Conservation (phyloP, 306 rosid species). For the Cucurbita maxima region DNA sequence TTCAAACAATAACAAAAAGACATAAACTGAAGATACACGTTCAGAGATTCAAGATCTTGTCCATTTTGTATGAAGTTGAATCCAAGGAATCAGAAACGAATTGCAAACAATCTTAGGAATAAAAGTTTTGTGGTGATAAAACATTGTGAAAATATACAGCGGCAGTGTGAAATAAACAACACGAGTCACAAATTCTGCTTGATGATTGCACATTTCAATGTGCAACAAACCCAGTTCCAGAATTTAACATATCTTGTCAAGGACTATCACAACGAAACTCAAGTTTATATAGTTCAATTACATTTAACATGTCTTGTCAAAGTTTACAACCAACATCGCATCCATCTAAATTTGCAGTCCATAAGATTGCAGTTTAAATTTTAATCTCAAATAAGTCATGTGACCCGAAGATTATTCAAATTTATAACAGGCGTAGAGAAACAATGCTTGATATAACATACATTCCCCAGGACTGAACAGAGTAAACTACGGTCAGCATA, state of each 20-base stretch:
- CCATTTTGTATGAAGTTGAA: neutral
- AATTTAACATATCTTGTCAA: neutral
- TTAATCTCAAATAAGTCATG: neutral
- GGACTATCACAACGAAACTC: neutral
- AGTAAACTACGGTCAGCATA: neutral
- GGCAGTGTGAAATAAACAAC: neutral
- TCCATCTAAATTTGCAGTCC: neutral
- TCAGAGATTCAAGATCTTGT: neutral
- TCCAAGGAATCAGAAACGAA: neutral
- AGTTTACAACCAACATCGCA: neutral
- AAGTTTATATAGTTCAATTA: neutral
- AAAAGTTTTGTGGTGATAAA: neutral
- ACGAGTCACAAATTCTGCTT: neutral
- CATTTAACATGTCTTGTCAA: neutral
- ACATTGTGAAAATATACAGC: neutral
- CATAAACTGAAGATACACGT: neutral
- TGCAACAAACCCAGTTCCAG: neutral
- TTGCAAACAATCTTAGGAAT: neutral
- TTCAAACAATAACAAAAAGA: neutral
- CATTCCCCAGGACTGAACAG: neutral
- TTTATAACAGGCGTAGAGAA: neutral
- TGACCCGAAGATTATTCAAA: neutral
- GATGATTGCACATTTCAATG: neutral
- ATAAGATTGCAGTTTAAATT: neutral
- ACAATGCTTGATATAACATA: neutral